Evolutionary conservation across 768 basidiomycete species (phyloP), one percentile per base, ranked within the genome.

Genomic region (Tulasnella sp.): DNA sequence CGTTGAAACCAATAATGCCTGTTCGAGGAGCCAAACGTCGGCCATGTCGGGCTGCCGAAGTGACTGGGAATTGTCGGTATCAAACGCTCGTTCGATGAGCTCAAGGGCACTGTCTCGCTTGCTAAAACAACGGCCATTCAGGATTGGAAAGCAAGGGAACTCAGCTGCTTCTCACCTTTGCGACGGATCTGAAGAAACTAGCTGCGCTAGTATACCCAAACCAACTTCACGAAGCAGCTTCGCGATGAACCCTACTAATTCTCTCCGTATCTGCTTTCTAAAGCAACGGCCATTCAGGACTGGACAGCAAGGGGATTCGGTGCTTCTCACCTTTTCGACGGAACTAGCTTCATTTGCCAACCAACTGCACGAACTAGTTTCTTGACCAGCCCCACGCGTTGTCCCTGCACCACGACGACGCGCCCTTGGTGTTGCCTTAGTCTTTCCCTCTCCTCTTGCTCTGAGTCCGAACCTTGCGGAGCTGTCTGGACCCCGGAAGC

Each of bases 101-200:
- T 1, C 22, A n/a, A n/a, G 24, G 0, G 11, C 12, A 24, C 6
- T 12, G 1, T 24, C 2, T 24, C n/a, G 12, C n/a, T 0, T 0
- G 24, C 54, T 54, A 54, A 54, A 22, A 24, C 4, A 54, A 4
- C 1, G 24, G 12, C 22, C 11, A 22, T 7, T 54, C 54, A 54
- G 24, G 2, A 54, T 22, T 12, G 24, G 24, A 12, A 54, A 2
- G 8, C 22, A 24, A n/a, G 22, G 22, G 0, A 6, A 46, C 46
- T 18, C 24, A n/a, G 7, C 7, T 2, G 12, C 12, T 12, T 4
- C 54, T 54, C 9, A 54, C 54, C 11, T 8, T 54, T 24, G 2
- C 1, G 0, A 11, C 22, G 0, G 3, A 7, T 9, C 22, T 54
- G 22, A 1, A 24, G 54, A 22, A 20, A 54, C 3, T 7, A 3